Base-by-base conservation (phyloP, 2,329 filamentous ascomycete species). In the Pyrenochaeta sp. region DNA sequence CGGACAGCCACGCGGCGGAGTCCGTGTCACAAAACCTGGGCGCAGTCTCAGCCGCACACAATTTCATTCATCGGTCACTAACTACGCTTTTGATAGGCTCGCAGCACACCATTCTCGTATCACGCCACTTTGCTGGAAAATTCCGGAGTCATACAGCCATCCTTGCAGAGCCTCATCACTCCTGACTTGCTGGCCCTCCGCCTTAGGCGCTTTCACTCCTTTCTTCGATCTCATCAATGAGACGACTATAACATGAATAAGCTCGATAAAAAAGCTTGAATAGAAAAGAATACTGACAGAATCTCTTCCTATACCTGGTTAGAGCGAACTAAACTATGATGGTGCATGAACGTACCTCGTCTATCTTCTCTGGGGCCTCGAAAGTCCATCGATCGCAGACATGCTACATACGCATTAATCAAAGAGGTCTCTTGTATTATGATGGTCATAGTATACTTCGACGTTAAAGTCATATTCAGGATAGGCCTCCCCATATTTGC, bases 381-480 rank as follows among this genome's bases (percentile, higher is more conserved):
- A 54, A 54, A 1, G 43, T 48, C 52, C 52, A 54, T 30, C 52
- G 43, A 27, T 54, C 52, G 19, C 45, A 48, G 13, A 30, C 44
- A 25, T 54, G 52, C 52, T 54, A n/a, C 32, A 27, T 19, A 22
- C 5, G 9, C 2, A 24, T 22, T 54, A 32, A 54, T 44, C 43
- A 24, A 5, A 15, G 7, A 22, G 2, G 37, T 15, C 19, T 22
- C 22, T 47, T 24, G 28, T 9, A 15, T 24, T 19, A 15, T 19
- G 28, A 8, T 27, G 3, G 4, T 12, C 19, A 10, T n/a, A 9
- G n/a, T 8, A 19, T 39, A 54, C 52, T 34, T 48, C 43, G 24
- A 54, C 30, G 6, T 54, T 34, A n/a, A 40, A 54, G 34, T 54
- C 52, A 30, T 25, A 54, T 5, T 34, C 27, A 6, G 52, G 52